Evolutionary conservation across 2,329 filamentous ascomycete species (phyloP).

Genomic region (Xylaria multiplex): DNA sequence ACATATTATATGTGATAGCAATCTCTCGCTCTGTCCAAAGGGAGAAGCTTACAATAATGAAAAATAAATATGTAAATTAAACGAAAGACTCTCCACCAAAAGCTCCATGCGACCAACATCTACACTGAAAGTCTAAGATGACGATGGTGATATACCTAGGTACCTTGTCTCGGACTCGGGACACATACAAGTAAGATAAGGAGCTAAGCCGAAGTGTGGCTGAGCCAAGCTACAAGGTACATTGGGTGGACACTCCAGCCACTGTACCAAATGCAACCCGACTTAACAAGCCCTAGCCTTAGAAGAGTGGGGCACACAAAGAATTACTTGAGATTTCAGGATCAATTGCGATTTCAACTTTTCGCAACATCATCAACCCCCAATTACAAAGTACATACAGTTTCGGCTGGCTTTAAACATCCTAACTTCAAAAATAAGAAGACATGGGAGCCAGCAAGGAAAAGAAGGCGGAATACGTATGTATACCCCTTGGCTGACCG

Average conservation of each 20-base stretch:
- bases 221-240: background rate
- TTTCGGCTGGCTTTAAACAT: conserved; percentile 85
- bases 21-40: background rate
- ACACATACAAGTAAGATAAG: background rate
- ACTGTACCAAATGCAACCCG: conserved; percentile 8
- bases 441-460: conserved; percentile 97
- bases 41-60: background rate
- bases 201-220: conserved; percentile 13
- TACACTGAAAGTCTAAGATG: no score
- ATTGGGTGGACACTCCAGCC: background rate
- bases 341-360: conserved; percentile 33
- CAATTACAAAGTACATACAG: conserved; percentile 37
- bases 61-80: background rate
- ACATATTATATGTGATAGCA: conserved; percentile 15
- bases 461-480: conserved; percentile 77
- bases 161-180: no score
- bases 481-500: conserved; percentile 16
- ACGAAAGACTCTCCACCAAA: background rate
- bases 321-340: conserved; percentile 34
- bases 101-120: background rate
- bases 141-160: no score
- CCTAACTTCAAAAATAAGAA: conserved; percentile 96
- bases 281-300: conserved; percentile 29
- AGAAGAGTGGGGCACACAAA: conserved; percentile 37
- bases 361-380: conserved; percentile 35